Percentiles rank a stretch among this genome's conserved stretches.
These are phyloP conservation scores for Leishmania gerbilli DNA, from an alignment of 208 protist species.

Conservation along the genomic window DNA sequence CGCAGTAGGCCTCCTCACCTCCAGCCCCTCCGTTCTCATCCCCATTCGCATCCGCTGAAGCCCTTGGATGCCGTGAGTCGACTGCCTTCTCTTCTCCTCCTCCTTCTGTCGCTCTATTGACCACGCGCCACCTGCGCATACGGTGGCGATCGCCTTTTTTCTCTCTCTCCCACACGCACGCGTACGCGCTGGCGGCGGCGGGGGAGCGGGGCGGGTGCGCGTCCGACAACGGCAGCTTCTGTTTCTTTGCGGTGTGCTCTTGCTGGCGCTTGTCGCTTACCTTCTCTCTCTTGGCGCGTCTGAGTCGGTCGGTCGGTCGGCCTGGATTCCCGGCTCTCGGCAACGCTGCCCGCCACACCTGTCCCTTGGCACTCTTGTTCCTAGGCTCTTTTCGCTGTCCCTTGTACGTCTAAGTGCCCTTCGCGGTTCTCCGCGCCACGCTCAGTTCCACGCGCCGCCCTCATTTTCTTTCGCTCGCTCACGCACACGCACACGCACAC, in stretches of 20 bases:
- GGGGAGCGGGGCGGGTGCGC: background rate
- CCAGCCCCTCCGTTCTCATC: background rate
- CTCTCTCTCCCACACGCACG: background rate
- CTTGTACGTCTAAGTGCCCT: background rate
- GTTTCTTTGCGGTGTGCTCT: background rate
- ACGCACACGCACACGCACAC: no score
- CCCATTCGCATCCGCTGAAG: background rate
- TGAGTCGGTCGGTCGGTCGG: no score
- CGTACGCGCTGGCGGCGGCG: background rate
- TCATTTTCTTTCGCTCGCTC: background rate
- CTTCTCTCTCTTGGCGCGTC: background rate
- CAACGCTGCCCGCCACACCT: background rate
- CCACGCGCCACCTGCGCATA: background rate
- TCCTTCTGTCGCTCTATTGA: background rate
- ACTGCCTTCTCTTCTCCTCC: background rate
- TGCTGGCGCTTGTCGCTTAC: background rate
- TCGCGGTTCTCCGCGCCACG: background rate
- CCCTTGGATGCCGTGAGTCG: background rate
- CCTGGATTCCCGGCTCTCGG: background rate
- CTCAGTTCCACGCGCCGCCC: no score
- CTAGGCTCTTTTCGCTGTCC: constrained; percentile 1
- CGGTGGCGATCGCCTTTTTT: background rate
- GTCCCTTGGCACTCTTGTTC: background rate
- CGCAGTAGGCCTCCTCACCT: background rate
- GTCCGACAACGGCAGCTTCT: background rate